A percentile compares a stretch with the other conserved stretches of the same genome.
Evolutionary conservation across 2,329 filamentous ascomycete species (phyloP).

Genomic region (Ustulina deusta): DNA sequence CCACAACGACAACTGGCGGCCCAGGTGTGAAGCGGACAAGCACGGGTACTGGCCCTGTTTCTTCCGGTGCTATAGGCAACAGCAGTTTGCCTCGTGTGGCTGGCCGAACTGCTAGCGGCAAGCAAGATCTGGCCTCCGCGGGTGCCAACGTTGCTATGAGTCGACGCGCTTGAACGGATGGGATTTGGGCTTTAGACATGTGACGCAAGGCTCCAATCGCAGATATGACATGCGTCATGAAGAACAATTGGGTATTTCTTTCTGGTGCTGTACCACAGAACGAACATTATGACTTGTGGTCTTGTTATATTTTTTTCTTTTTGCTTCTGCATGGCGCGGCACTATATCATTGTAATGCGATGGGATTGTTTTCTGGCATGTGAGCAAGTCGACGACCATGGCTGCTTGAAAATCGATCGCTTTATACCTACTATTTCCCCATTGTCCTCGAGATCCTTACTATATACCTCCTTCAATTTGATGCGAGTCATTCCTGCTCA

Average conservation of each 20-base stretch:
- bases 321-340: slow-evolving; percentile 42
- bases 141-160: slow-evolving; percentile 71
- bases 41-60: slow-evolving; percentile 58
- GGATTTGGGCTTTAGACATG: neutral
- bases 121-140: slow-evolving; percentile 69
- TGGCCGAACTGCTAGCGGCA: slow-evolving; percentile 67
- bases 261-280: slow-evolving; percentile 40
- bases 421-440: slow-evolving; percentile 28
- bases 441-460: slow-evolving; percentile 28
- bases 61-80: slow-evolving; percentile 48
- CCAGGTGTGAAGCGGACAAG: slow-evolving; percentile 65
- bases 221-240: slow-evolving; percentile 44
- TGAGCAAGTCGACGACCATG: slow-evolving; percentile 35
- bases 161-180: slow-evolving; percentile 57
- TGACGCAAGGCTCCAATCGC: slow-evolving; percentile 29
- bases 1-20: slow-evolving; percentile 51
- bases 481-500: slow-evolving; percentile 12
- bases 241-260: slow-evolving; percentile 46
- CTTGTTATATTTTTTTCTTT: slow-evolving; percentile 34
- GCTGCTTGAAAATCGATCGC: slow-evolving; percentile 27
- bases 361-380: slow-evolving; percentile 36
- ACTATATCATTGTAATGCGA: slow-evolving; percentile 40
- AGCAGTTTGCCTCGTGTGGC: slow-evolving; percentile 70
- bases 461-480: slow-evolving; percentile 41
- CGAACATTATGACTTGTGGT: slow-evolving; percentile 37